Evolutionary conservation across 2,329 filamentous ascomycete genomes (phyloP).

Genomic region (Bipolaris gigantea): DNA sequence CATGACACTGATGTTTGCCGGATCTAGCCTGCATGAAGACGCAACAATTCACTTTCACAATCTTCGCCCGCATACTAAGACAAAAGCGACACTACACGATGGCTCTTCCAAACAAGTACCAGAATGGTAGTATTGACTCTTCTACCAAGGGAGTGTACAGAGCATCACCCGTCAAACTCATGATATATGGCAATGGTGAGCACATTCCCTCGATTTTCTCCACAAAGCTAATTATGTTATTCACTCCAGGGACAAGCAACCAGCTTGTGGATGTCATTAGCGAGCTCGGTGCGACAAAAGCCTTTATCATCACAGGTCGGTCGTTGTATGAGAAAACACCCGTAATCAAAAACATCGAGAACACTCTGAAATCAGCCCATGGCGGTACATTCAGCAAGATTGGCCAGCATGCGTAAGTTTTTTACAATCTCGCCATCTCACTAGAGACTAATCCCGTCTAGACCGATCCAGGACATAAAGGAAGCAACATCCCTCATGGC

Average conservation of each 20-base stretch:
- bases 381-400: constrained; percentile 60
- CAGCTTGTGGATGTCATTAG: constrained; percentile 36
- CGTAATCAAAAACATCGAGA: constrained; percentile 57
- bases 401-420: constrained; percentile 56
- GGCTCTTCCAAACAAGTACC: constrained; percentile 40
- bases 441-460: constrained; percentile 18
- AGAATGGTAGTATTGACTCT: constrained; percentile 41
- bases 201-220: neutral
- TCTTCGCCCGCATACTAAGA: constrained; percentile 2
- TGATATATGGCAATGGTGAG: constrained; percentile 43
- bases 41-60: constrained; percentile 5
- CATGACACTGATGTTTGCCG: constrained; percentile 8
- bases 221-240: constrained; percentile 8
- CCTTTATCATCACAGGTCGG: constrained; percentile 59
- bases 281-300: constrained; percentile 50
- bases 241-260: constrained; percentile 33
- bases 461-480: constrained; percentile 41
- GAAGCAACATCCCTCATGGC: constrained; percentile 42
- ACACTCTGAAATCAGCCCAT: constrained; percentile 51
- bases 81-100: constrained; percentile 17
- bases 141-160: constrained; percentile 39
- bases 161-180: constrained; percentile 43
- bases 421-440: neutral
- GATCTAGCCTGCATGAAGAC: constrained; percentile 8
- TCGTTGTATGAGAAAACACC: constrained; percentile 59